Evolutionary conservation across 768 basidiomycete genomes (phyloP).

Genomic region (Pleurotus pulmonarius): DNA sequence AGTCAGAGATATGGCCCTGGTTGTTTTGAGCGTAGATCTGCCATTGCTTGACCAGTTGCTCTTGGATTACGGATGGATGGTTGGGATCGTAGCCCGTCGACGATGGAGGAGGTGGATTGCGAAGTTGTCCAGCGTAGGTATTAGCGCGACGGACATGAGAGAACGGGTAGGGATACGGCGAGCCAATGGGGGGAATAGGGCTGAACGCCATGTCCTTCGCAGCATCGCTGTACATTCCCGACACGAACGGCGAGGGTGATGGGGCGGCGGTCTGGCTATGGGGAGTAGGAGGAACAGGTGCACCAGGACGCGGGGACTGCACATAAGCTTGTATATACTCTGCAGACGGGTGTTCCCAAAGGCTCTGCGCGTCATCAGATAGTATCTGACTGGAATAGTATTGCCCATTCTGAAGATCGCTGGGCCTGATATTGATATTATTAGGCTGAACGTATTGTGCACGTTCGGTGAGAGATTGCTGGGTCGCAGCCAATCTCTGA

Average conservation of each 20-base stretch:
- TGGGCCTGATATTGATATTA: conserved; percentile 11
- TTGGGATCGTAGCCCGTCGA: conserved; percentile 33
- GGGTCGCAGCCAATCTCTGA: neutral
- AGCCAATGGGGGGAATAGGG: conserved; percentile 57
- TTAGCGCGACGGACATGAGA: conserved; percentile 62
- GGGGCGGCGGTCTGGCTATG: conserved; percentile 73
- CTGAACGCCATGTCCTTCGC: conserved; percentile 36
- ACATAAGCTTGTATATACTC: conserved; percentile 59
- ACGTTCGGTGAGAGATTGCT: conserved; percentile 2
- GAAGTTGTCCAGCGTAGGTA: conserved; percentile 27
- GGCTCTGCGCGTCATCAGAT: conserved; percentile 55
- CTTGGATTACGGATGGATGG: conserved; percentile 50
- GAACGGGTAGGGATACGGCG: conserved; percentile 79
- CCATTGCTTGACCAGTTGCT: conserved; percentile 73
- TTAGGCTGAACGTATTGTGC: conserved; percentile 11
- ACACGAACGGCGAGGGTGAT: conserved; percentile 64
- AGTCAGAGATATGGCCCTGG: conserved; percentile 55
- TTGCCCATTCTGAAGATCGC: conserved; percentile 19
- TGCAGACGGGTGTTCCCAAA: conserved; percentile 56
- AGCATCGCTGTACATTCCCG: conserved; percentile 39
- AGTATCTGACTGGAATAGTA: conserved; percentile 39
- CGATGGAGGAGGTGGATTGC: conserved; percentile 23
- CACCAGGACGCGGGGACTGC: conserved; percentile 61
- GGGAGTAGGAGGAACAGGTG: conserved; percentile 78
- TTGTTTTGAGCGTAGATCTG: conserved; percentile 75